These are phyloP conservation scores for Xylaria sp. DNA, from an alignment of 2,329 filamentous ascomycete species.

Conservation along the genomic window DNA sequence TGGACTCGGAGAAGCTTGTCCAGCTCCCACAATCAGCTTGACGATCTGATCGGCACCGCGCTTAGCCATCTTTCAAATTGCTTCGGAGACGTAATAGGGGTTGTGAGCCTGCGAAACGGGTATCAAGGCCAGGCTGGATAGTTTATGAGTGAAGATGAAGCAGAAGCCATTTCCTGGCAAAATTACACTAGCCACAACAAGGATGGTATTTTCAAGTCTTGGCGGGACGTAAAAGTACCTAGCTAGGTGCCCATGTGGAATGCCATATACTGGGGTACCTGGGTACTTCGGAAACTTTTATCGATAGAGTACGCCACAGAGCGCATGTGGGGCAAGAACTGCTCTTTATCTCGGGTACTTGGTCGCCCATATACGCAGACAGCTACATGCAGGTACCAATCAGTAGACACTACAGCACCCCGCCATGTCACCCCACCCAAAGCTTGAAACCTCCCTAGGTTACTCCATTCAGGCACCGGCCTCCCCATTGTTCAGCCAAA, in stretches of 20 bases:
- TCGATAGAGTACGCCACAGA: constrained; percentile 20
- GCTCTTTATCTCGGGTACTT: too few relatives aligned
- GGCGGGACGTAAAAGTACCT: too few relatives aligned
- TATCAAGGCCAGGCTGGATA: constrained; percentile 1
- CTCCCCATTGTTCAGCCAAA: not conserved
- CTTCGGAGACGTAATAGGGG: constrained; percentile 1
- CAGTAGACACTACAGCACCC: constrained; percentile 22
- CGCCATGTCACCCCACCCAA: constrained; percentile 24
- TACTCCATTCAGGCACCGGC: constrained; percentile 10
- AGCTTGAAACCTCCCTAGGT: not conserved
- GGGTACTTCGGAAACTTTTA: too few relatives aligned
- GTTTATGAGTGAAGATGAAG: constrained; percentile 2
- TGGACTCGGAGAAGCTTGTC: constrained; percentile 91
- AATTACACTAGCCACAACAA: constrained; percentile 23
- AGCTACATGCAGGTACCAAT: not conserved
- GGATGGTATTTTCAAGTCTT: not conserved
- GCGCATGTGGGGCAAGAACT: not conserved
- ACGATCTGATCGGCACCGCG: constrained; percentile 73
- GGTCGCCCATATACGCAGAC: not conserved
- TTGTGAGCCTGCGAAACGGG: not conserved
- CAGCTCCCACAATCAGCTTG: constrained; percentile 96
- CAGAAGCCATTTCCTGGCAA: not conserved
- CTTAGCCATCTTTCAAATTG: constrained; percentile 56
- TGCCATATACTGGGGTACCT: too few relatives aligned
- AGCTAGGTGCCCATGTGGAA: too few relatives aligned